These are phyloP conservation scores for Polytrichum formosum DNA, from an alignment of 225 moss, liverwort and hornwort species.

Conservation along the genomic window DNA sequence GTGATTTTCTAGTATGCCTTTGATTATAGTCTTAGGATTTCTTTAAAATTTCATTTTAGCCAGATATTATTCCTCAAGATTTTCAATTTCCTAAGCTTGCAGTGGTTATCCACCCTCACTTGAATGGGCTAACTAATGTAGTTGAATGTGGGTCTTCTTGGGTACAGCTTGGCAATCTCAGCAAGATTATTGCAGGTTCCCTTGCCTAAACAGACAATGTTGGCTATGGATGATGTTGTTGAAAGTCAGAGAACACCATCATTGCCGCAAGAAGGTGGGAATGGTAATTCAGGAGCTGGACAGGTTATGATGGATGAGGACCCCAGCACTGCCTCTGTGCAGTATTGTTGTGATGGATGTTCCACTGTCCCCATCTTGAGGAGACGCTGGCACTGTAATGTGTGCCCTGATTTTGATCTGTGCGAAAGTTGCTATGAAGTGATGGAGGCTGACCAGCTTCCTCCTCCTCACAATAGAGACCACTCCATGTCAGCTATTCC, in stretches of 20 bases:
- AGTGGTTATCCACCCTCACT: too few species aligned
- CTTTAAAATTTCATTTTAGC: too few species aligned
- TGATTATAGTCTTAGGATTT: too few species aligned
- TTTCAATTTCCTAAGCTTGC: too few species aligned
- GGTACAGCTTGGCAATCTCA: conserved; percentile 89
- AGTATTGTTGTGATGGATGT: conserved; percentile 99
- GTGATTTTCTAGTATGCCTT: conserved; percentile 22
- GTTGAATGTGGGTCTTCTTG: conserved; percentile 23
- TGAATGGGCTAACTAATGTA: not conserved
- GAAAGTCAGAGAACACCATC: conserved; percentile 80
- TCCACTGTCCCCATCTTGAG: conserved; percentile 95
- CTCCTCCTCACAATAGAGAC: conserved; percentile 94
- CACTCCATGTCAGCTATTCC: conserved; percentile 95
- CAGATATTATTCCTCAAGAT: too few species aligned
- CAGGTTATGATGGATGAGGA: conserved; percentile 98
- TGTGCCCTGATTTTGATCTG: conserved; percentile 98
- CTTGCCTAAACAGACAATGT: conserved; percentile 98
- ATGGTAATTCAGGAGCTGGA: conserved; percentile 72
- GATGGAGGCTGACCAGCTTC: conserved; percentile 97
- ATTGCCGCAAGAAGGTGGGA: conserved; percentile 80
- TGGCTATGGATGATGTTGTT: conserved; percentile 92
- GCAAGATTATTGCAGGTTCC: conserved; percentile 96
- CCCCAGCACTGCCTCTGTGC: conserved; percentile 88
- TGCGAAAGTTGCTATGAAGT: conserved; percentile 99
- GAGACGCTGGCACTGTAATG: conserved; percentile 98